Percentiles rank a stretch among this genome's conserved stretches.
Conservation (phyloP, 768 basidiomycete genomes). For the Leucosporidium creatinivorum region DNA sequence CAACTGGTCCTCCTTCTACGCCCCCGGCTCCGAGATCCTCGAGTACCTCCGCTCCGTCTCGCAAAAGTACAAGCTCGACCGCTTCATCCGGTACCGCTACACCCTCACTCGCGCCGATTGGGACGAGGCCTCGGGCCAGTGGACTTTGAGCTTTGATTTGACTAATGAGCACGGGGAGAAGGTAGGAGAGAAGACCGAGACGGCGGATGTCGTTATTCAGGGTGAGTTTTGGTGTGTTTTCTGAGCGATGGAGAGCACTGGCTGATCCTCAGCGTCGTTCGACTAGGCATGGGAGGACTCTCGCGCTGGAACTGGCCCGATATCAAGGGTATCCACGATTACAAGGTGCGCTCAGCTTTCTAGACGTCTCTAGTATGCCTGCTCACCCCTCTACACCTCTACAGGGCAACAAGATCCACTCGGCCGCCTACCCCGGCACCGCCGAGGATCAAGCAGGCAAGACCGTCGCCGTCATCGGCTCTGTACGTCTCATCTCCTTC, state of each 20-base stretch:
- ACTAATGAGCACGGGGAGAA: slow-evolving; percentile 41
- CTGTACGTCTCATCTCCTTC: slow-evolving; percentile 6
- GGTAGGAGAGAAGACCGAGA: slow-evolving; percentile 46
- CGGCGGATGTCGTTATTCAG: slow-evolving; percentile 54
- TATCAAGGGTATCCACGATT: slow-evolving; percentile 53
- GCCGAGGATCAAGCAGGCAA: slow-evolving; percentile 36
- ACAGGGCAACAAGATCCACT: slow-evolving; percentile 54
- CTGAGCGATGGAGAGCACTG: too few species aligned
- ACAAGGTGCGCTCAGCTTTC: slow-evolving; percentile 39
- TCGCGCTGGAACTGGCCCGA: slow-evolving; percentile 64
- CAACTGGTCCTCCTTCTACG: slow-evolving; percentile 30
- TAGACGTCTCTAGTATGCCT: not conserved
- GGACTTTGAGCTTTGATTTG: slow-evolving; percentile 47
- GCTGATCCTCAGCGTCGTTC: too few species aligned
- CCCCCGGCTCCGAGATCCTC: slow-evolving; percentile 48
- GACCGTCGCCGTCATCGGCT: slow-evolving; percentile 38
- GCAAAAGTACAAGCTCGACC: slow-evolving; percentile 31
- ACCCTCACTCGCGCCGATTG: slow-evolving; percentile 48
- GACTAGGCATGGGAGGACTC: slow-evolving; percentile 44
- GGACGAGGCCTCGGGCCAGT: slow-evolving; percentile 51
- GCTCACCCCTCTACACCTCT: not conserved
- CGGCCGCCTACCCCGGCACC: slow-evolving; percentile 52
- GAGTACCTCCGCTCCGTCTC: slow-evolving; percentile 48
- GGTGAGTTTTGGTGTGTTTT: slow-evolving; percentile 22
- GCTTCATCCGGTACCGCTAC: slow-evolving; percentile 28